phyloP scores from a whole-genome alignment of 1,139 yeast genomes.

The Diutina siamensis region DNA sequence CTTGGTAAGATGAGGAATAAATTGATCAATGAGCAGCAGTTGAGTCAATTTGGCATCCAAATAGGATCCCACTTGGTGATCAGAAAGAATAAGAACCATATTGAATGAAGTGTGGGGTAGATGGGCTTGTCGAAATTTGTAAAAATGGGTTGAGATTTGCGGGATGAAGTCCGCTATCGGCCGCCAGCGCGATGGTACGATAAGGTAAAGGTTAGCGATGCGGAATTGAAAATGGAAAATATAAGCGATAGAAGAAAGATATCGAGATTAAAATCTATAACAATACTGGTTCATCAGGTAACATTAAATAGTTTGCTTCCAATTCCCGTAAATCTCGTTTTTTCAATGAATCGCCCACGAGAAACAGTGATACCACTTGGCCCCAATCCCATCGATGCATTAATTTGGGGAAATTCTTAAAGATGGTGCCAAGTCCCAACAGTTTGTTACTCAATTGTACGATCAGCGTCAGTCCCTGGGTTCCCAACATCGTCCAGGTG shows the following conservation, averaged over 20 bases:
- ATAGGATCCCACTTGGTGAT: not conserved
- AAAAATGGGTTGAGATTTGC: too few species aligned
- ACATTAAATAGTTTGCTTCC: not conserved
- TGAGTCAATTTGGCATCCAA: slow-evolving; percentile 10
- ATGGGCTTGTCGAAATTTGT: too few species aligned
- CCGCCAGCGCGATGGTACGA: too few species aligned
- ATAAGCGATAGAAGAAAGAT: too few species aligned
- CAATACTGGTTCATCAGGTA: not conserved
- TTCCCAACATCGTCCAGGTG: slow-evolving; percentile 22
- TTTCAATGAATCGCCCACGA: not conserved
- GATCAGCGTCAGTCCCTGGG: slow-evolving; percentile 15
- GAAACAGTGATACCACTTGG: not conserved
- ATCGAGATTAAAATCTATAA: not conserved
- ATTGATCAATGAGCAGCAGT: slow-evolving; percentile 18
- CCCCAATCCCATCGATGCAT: slow-evolving; percentile 7
- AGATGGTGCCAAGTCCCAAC: slow-evolving; percentile 27
- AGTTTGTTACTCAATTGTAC: slow-evolving; percentile 27
- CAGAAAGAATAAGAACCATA: slow-evolving; percentile 1
- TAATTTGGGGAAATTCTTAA: slow-evolving; percentile 20
- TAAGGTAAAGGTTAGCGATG: not conserved
- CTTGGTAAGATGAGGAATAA: slow-evolving; percentile 9
- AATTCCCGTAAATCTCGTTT: not conserved
- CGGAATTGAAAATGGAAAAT: too few species aligned
- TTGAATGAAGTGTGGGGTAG: not conserved
- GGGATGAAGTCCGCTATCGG: too few species aligned